Percentiles rank a stretch among this genome's conserved stretches.
These are phyloP conservation scores for Choiromyces venosus DNA, from an alignment of 495 filamentous ascomycete species.

Conservation along the genomic window DNA sequence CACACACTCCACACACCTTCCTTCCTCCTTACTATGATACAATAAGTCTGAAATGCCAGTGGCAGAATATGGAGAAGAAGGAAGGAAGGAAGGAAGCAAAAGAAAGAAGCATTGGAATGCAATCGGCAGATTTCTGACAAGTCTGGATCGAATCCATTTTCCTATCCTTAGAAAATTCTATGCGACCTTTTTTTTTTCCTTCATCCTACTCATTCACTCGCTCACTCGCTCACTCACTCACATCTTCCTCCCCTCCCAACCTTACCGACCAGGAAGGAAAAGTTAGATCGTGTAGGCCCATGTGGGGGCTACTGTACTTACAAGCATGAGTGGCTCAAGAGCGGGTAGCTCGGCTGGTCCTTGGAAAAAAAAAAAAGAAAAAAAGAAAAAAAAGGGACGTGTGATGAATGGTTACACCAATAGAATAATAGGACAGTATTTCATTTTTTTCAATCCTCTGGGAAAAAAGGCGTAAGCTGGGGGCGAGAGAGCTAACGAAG, in stretches of 20 bases:
- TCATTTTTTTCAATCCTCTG: background rate
- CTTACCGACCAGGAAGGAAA: background rate
- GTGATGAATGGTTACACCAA: background rate
- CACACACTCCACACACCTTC: background rate
- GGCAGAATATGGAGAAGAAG: background rate
- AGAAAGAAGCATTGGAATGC: background rate
- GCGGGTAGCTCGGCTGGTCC: background rate
- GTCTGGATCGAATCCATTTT: background rate
- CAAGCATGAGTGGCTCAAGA: background rate
- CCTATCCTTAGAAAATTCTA: background rate
- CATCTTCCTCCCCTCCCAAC: too few species aligned
- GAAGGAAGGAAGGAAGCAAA: background rate
- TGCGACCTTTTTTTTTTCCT: too few species aligned
- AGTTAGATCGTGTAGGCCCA: background rate
- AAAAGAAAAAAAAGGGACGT: background rate
- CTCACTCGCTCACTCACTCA: background rate
- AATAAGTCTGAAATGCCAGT: background rate
- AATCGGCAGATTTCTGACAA: background rate
- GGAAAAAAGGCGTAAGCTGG: background rate
- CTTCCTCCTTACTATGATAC: too few species aligned
- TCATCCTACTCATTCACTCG: background rate
- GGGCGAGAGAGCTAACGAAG: background rate
- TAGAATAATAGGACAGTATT: background rate
- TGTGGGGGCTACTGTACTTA: background rate
- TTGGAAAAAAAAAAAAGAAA: background rate